phyloP scores from a whole-genome alignment of 768 basidiomycete species.

The Melanogaster broomeanus region DNA sequence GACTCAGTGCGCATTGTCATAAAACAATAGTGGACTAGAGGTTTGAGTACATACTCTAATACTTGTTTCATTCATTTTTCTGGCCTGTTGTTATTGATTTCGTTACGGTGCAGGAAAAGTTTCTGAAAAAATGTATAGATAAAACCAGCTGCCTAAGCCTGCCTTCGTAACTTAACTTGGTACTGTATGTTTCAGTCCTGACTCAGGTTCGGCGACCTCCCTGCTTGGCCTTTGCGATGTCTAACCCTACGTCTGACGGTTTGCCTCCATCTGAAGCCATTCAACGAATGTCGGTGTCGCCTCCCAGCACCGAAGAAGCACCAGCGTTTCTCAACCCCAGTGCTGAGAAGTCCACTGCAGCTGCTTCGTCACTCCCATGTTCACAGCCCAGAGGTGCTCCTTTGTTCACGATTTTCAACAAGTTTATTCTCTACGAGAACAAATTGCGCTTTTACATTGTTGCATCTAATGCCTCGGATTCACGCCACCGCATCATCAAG shows the following conservation, averaged over 20 bases:
- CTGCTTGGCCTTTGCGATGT: neutral
- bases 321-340: neutral
- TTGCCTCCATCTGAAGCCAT: neutral
- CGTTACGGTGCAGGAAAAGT: too few relatives aligned
- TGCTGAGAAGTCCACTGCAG: neutral
- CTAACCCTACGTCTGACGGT: neutral
- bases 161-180: too few relatives aligned
- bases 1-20: too few relatives aligned
- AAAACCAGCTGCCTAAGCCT: too few relatives aligned
- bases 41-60: too few relatives aligned
- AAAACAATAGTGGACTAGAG: too few relatives aligned
- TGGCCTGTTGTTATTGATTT: too few relatives aligned
- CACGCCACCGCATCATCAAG: slow-evolving; percentile 89
- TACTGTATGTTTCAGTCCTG: neutral
- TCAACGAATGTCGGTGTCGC: neutral
- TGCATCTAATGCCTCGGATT: slow-evolving; percentile 86
- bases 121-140: too few relatives aligned
- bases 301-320: neutral
- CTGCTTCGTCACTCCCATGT: neutral
- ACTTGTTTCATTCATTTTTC: too few relatives aligned
- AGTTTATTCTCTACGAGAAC: slow-evolving; percentile 94
- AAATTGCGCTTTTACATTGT: slow-evolving; percentile 88
- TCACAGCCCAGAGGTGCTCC: neutral
- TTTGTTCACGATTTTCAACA: slow-evolving; percentile 48
- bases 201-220: neutral